Conservation (phyloP, 176 grass and related monocot species). For the Thinopyrum elongatum region DNA sequence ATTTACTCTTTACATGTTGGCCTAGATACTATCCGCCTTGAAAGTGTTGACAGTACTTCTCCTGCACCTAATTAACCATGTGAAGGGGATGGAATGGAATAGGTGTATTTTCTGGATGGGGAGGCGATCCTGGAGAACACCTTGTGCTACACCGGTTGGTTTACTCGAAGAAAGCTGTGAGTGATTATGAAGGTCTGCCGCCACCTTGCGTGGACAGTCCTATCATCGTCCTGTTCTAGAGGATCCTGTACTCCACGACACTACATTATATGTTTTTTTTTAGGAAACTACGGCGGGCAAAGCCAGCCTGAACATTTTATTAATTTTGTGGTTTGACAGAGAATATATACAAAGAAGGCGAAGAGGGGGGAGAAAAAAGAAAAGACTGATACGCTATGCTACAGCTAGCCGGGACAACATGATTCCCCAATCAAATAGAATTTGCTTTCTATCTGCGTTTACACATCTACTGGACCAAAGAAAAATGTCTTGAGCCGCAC, state of each 20-base stretch:
- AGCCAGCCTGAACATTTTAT: too few relatives aligned
- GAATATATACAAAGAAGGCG: too few relatives aligned
- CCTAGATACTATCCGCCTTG: neutral
- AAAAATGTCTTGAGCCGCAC: too few relatives aligned
- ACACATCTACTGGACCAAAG: too few relatives aligned
- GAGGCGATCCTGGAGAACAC: constrained; percentile 64
- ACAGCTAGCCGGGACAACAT: too few relatives aligned
- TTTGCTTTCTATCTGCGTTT: too few relatives aligned
- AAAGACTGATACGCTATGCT: too few relatives aligned
- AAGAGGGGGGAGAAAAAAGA: too few relatives aligned
- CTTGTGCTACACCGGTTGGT: constrained; percentile 52
- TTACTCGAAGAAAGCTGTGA: constrained; percentile 42
- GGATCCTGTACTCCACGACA: constrained; percentile 33
- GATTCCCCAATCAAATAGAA: too few relatives aligned
- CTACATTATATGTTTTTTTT: too few relatives aligned
- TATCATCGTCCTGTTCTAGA: constrained; percentile 45
- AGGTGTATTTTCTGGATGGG: constrained; percentile 87
- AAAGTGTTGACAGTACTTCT: neutral
- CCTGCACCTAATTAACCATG: constrained; percentile 2
- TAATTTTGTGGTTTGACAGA: too few relatives aligned
- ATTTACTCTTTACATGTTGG: neutral
- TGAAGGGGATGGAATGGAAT: neutral
- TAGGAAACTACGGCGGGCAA: too few relatives aligned
- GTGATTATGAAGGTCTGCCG: constrained; percentile 48
- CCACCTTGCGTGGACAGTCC: constrained; percentile 47